Evolutionary conservation across 805 yeast species (phyloP), one percentile per base, ranked within the genome.

Genomic region (Candida xiaguanensis): DNA sequence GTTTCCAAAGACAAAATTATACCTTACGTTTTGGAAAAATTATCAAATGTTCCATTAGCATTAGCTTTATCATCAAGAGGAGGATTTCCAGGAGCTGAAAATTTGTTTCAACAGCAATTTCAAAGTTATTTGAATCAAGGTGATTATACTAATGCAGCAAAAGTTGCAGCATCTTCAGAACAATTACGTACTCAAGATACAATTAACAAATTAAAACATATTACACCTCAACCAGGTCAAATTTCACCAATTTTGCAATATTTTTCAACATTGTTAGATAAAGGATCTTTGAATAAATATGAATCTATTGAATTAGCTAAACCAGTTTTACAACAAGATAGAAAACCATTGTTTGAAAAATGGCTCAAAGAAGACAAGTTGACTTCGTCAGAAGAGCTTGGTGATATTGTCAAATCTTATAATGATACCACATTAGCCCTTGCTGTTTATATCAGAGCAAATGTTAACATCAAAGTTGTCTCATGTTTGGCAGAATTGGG

Each of bases 41-140:
- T 93, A 46, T 81, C 91, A 39, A 91, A 93, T 58, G 88, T 91
- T 23, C 75, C 83, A 16, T 72, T 93, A 53, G 99, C 97, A 3
- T 72, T 93, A 44, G 73, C 88, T 8, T 77, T 93, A 48, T 95
- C 98, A 19, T 78, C 96, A 3, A 85, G 98, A 63, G 97, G 96
- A 56, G 96, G 96, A 1, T 78, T 93, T 55, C 93, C 96, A 31
- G 99, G 99, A 49, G 99, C 98, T 35, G 99, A 93, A 61, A 82
- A 80, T 54, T 74, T 93, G 47, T 90, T 93, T 65, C 68, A 75
- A 43, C 95, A 89, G 65, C 98, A 91, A 66, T 93, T 93, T 68
- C 95, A 89, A 56, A 80, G 81, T 59, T 75, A 82, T 53, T 73
- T 93, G 53, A 77, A 79, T 48, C 80, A 80, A 51, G 96, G 96